These are phyloP conservation scores for Glonium stellatum DNA, from an alignment of 495 filamentous ascomycete species.

Conservation along the genomic window DNA sequence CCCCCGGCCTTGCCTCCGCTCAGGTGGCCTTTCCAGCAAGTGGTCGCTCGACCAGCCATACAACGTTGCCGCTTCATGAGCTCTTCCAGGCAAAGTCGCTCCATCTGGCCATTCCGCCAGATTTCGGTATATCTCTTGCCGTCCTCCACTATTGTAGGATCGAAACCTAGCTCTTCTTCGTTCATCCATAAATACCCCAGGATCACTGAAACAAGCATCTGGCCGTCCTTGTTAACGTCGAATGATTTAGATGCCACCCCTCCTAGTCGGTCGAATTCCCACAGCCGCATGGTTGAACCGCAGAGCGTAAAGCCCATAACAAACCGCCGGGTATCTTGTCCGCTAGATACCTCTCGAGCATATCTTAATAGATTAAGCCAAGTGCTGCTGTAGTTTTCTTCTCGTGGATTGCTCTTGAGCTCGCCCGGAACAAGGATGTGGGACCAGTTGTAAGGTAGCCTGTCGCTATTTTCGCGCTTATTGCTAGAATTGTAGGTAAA, in stretches of 20 bases:
- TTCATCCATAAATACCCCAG: conserved; percentile 5
- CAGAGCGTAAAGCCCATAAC: conserved; percentile 23
- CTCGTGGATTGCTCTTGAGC: conserved; percentile 18
- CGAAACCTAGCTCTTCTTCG: neutral
- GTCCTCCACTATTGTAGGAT: conserved; percentile 1
- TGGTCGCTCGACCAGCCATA: conserved; percentile 20
- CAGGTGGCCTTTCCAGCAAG: conserved; percentile 16
- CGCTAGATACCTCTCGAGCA: conserved; percentile 18
- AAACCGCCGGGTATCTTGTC: conserved; percentile 20
- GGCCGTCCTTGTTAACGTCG: conserved; percentile 11
- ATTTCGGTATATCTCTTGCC: conserved; percentile 4
- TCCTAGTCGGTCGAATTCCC: conserved; percentile 14
- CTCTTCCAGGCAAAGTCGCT: neutral
- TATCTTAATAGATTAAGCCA: conserved; percentile 21
- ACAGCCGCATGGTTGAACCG: conserved; percentile 22
- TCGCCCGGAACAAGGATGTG: conserved; percentile 23
- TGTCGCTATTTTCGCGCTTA: conserved; percentile 7
- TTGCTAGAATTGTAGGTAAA: conserved; percentile 9
- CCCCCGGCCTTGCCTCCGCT: conserved; percentile 2
- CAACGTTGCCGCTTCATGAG: conserved; percentile 5
- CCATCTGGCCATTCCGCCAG: conserved; percentile 5
- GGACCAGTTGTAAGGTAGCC: conserved; percentile 10
- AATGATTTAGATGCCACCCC: neutral
- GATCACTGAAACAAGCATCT: conserved; percentile 16
- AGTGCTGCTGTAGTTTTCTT: conserved; percentile 4